phyloP scores from a whole-genome alignment of 78 protist genomes.

The Dictyostelium capitatum region DNA sequence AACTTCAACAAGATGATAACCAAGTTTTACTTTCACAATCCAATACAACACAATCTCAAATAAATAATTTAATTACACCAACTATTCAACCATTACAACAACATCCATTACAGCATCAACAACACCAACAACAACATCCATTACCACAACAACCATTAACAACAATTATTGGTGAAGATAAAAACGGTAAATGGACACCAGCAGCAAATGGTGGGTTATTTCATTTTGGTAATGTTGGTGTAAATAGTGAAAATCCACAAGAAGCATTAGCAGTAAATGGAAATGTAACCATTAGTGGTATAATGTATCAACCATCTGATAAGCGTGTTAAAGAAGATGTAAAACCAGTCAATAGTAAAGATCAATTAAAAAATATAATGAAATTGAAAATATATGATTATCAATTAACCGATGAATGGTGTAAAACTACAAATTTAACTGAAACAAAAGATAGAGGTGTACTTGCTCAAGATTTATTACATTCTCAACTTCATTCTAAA shows the following conservation, averaged over 20 bases:
- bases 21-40: background rate
- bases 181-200: conserved; percentile 9
- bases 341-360: conserved; percentile 29
- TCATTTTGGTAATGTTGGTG: conserved; percentile 80
- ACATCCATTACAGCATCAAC: conserved; percentile 31
- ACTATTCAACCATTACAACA: background rate
- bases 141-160: background rate
- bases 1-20: conserved; percentile 9
- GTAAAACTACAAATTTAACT: background rate
- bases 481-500: background rate
- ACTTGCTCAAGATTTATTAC: conserved; percentile 77
- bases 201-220: conserved; percentile 28
- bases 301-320: conserved; percentile 68
- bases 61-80: background rate
- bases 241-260: conserved; percentile 78
- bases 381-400: conserved; percentile 67
- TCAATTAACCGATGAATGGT: conserved; percentile 52
- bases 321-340: conserved; percentile 70
- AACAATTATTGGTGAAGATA: background rate
- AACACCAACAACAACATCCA: conserved; percentile 35
- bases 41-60: background rate
- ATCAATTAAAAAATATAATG: conserved; percentile 41
- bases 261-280: conserved; percentile 84
- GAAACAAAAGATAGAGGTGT: conserved; percentile 63
- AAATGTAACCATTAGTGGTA: conserved; percentile 74